Percentiles rank a stretch among this genome's conserved stretches.
Evolutionary conservation across 129 eudicot genomes (phyloP).

Genomic region (Escallonia herrerae): DNA sequence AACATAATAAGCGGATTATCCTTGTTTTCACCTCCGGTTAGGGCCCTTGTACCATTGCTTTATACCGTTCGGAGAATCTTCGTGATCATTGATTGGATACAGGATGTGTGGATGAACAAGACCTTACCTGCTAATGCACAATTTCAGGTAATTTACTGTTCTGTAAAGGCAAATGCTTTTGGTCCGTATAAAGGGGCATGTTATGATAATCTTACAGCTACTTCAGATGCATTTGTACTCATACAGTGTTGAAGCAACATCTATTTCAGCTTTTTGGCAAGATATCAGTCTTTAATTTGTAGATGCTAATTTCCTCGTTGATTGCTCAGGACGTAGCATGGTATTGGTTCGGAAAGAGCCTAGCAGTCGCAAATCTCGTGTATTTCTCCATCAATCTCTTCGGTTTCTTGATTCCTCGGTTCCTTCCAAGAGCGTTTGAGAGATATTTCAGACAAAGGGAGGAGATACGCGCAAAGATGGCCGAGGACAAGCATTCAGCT

Average conservation of each 20-base stretch:
- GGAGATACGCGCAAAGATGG: slow-evolving; percentile 44
- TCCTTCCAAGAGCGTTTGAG: slow-evolving; percentile 84
- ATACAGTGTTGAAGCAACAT: no score
- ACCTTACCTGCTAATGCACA: slow-evolving; percentile 44
- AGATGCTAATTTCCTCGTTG: background rate
- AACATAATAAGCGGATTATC: slow-evolving; percentile 69
- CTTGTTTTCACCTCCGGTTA: slow-evolving; percentile 87
- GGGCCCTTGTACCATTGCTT: slow-evolving; percentile 83
- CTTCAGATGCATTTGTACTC: no score
- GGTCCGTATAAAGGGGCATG: no score
- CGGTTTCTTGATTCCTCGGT: slow-evolving; percentile 69
- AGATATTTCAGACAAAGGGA: slow-evolving; percentile 57
- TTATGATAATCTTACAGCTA: no score
- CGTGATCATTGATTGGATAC: slow-evolving; percentile 73
- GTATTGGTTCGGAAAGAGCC: slow-evolving; percentile 76
- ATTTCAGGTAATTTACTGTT: slow-evolving; percentile 27
- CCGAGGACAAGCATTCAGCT: slow-evolving; percentile 36
- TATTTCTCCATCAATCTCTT: slow-evolving; percentile 67
- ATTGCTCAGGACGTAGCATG: slow-evolving; percentile 51
- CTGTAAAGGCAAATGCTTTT: no score
- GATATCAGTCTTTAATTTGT: no score
- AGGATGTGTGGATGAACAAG: slow-evolving; percentile 71
- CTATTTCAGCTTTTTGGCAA: no score
- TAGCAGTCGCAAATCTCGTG: slow-evolving; percentile 49
- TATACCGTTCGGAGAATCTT: slow-evolving; percentile 79